Evolutionary conservation across 495 filamentous ascomycete species (phyloP), one percentile per base, ranked within the genome.

Genomic region (Aspergillus cristatus): DNA sequence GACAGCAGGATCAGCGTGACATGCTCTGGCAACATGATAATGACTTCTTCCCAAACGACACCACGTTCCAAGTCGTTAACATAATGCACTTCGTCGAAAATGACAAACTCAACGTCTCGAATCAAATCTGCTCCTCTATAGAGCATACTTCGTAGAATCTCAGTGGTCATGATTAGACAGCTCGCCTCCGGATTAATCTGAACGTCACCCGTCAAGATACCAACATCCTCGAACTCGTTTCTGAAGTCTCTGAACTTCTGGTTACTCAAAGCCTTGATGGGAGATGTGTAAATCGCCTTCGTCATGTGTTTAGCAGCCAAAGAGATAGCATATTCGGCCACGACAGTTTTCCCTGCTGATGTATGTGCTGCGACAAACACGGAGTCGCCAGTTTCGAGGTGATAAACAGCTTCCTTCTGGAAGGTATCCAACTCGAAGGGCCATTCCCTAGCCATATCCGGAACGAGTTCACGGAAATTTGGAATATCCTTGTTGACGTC

Each of bases 351-450:
- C 25, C 91, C 91, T 18, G 91, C 91, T 14, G 93, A 98, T 0
- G 91, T 98, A 57, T 98, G 91, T 3, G 91, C 91, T n/a, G 93
- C 91, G 18, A 98, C 93, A 52, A 98, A 98, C 28, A 98, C 91
- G 0, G 91, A 97, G 53, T 98, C 91, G 14, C 90, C 90, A 48
- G 82, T 84, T 53, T 98, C 91, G 12, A 98, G 75, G 62, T 98
- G 93, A 53, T 96, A 98, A 7, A 98, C 82, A 10, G 91, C 91
- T 61, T 98, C 91, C 53, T 97, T 98, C 50, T 98, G 91, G 63
- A 98, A 98, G 0, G 83, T 95, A 47, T 98, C 91, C 13, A 97
- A 75, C 55, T 98, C 91, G 43, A 98, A 98, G 6, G 88, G 87
- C 86, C 87, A 98, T 47, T 87, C 84, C 38, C 81, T 76, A 3